These are phyloP conservation scores for Eucalyptus paniculata DNA, from an alignment of 345 rosid species.

Conservation along the genomic window DNA sequence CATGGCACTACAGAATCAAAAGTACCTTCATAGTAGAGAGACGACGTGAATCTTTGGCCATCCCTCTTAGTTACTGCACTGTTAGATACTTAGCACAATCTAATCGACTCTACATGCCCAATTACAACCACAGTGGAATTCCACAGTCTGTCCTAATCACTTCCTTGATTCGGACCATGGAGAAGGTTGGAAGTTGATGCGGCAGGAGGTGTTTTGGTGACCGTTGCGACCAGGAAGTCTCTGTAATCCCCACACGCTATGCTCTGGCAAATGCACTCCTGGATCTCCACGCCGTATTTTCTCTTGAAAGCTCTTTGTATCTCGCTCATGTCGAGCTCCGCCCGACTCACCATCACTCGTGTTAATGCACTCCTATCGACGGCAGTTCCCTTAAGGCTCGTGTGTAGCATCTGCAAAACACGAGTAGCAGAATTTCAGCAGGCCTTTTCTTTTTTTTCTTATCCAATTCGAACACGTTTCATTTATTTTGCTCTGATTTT, in stretches of 20 bases:
- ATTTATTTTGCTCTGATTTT: neutral
- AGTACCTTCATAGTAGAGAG: neutral
- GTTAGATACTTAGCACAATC: neutral
- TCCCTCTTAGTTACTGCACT: neutral
- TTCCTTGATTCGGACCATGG: neutral
- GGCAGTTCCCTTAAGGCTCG: slow-evolving; percentile 16
- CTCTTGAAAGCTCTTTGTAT: slow-evolving; percentile 20
- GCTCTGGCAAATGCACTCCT: slow-evolving; percentile 26
- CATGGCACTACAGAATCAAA: neutral
- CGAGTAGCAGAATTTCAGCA: neutral
- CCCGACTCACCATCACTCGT: slow-evolving; percentile 38
- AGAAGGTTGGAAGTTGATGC: neutral
- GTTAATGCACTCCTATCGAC: slow-evolving; percentile 10
- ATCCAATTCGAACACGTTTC: neutral
- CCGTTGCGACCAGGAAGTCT: slow-evolving; percentile 41
- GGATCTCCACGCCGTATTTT: slow-evolving; percentile 27
- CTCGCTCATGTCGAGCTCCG: slow-evolving; percentile 41
- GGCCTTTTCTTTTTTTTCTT: neutral
- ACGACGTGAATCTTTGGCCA: neutral
- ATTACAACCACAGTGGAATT: neutral
- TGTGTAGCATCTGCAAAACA: slow-evolving; percentile 15
- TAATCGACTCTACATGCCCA: neutral
- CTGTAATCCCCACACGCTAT: slow-evolving; percentile 29
- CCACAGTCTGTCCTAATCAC: neutral
- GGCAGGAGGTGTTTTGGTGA: slow-evolving; percentile 1